Percentiles rank a stretch among this genome's conserved stretches.
Conservation (phyloP, 345 rosid genomes). For the Atalantia buxifolia region DNA sequence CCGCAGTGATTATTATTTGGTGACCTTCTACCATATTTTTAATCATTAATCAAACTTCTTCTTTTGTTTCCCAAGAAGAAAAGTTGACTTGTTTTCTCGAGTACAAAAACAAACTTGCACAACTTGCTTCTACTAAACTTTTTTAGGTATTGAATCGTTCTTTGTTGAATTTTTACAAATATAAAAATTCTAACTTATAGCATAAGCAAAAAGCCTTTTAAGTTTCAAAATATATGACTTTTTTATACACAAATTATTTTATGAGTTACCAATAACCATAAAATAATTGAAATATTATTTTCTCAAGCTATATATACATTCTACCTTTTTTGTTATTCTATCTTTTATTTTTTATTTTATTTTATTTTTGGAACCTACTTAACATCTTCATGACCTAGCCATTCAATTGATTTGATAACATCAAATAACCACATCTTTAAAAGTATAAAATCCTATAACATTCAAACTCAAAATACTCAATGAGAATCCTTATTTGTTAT, state of each 20-base stretch:
- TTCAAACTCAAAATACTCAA: too few relatives aligned
- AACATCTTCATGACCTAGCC: too few relatives aligned
- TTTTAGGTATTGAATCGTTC: neutral
- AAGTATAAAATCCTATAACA: too few relatives aligned
- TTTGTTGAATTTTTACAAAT: neutral
- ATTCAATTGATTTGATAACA: too few relatives aligned
- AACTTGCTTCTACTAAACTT: neutral
- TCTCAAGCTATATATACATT: neutral
- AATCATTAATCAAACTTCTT: neutral
- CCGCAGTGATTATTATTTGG: neutral
- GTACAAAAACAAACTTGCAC: neutral
- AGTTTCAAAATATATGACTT: neutral
- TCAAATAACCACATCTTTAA: too few relatives aligned
- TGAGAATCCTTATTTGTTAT: too few relatives aligned
- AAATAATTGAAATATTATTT: neutral
- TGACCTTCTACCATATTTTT: neutral
- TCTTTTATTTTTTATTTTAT: too few relatives aligned
- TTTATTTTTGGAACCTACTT: too few relatives aligned
- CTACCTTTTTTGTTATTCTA: too few relatives aligned
- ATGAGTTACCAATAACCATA: neutral
- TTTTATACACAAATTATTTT: neutral
- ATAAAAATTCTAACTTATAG: neutral
- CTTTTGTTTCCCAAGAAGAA: neutral
- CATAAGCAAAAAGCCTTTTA: neutral
- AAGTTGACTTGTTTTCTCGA: constrained; percentile 1